Evolutionary conservation across 768 basidiomycete species (phyloP), one percentile per base, ranked within the genome.

Genomic region (Sarcodon sp.): DNA sequence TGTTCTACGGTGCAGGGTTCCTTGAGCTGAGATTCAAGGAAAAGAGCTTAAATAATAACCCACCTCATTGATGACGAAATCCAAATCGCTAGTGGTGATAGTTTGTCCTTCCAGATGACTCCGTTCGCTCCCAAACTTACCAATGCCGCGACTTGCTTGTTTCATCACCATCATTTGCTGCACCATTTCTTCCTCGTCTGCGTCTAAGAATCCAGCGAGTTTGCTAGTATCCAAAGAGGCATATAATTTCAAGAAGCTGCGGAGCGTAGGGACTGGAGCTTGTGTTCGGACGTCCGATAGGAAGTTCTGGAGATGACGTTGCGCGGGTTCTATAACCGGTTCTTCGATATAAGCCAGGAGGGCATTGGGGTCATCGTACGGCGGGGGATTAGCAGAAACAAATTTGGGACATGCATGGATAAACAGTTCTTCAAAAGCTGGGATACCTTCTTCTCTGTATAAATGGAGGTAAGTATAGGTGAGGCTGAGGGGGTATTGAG

Each of bases 141-240:
- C 81, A 47, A 83, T 64, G 50, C 85, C 87, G 58, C 89, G 72
- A 56, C 85, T 87, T 0, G 81, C 80, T 53, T 86, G 82, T 70
- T 99, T 98, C 67, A 96, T 77, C 39, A 90, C 82, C 91, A 98
- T 96, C 74, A 98, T 77, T 74, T 94, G 87, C 66, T 93, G 87
- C 50, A 99, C 73, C 59, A 97, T 83, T 63, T 87, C 86, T 60
- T 98, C 94, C 66, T 97, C 94, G 53, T 87, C 87, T 39, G 77
- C 79, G 51, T 91, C 89, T 41, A 94, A 69, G 76, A 98, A 96
- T 55, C 81, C 82, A 0, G 93, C 84, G 27, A 99, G 76, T 67
- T 97, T 97, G 59, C 77, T 77, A 11, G 92, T 82, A 51, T 89
- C 92, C 46, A 99, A 78, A 44, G 85, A 88, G 6, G 92, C 92